These are phyloP conservation scores for Pseudonitzschia pungens DNA, from an alignment of 108 stramenopile genomes.

Conservation along the genomic window DNA sequence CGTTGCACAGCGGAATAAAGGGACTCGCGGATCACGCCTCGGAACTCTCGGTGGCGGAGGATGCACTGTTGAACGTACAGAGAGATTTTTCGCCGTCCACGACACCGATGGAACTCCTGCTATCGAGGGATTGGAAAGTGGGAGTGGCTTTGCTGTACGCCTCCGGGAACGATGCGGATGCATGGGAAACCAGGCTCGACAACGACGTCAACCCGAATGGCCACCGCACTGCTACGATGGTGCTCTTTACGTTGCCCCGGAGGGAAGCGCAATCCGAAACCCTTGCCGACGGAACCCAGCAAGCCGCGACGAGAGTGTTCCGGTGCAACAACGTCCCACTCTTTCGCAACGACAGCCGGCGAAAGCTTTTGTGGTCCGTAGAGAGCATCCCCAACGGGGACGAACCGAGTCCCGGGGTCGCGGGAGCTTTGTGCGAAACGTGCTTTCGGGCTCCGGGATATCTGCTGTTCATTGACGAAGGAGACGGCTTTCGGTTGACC, in stretches of 20 bases:
- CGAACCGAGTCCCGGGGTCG: not conserved
- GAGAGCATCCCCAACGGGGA: not conserved
- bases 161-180: not conserved
- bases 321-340: not conserved
- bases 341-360: not conserved
- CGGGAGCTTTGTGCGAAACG: not conserved
- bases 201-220: not conserved
- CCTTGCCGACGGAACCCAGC: not conserved
- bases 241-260: conserved; percentile 47
- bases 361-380: not conserved
- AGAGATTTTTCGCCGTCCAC: conserved; percentile 38
- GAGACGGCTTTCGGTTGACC: conserved; percentile 67
- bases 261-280: not conserved
- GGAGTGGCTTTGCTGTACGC: conserved; percentile 37
- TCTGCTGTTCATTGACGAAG: conserved; percentile 70
- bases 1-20: conserved; percentile 18
- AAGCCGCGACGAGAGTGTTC: not conserved
- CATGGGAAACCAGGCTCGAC: not conserved
- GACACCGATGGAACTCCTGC: conserved; percentile 52
- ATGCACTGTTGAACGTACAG: conserved; percentile 10
- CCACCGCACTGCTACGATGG: conserved; percentile 14
- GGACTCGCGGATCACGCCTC: not conserved
- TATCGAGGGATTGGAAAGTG: conserved; percentile 48
- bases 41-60: conserved; percentile 1
- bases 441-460: conserved; percentile 37